Percentiles rank a stretch among this genome's conserved stretches.
Conservation (phyloP, 2,329 filamentous ascomycete species). For the Pseudovirgaria hyperparasitica region DNA sequence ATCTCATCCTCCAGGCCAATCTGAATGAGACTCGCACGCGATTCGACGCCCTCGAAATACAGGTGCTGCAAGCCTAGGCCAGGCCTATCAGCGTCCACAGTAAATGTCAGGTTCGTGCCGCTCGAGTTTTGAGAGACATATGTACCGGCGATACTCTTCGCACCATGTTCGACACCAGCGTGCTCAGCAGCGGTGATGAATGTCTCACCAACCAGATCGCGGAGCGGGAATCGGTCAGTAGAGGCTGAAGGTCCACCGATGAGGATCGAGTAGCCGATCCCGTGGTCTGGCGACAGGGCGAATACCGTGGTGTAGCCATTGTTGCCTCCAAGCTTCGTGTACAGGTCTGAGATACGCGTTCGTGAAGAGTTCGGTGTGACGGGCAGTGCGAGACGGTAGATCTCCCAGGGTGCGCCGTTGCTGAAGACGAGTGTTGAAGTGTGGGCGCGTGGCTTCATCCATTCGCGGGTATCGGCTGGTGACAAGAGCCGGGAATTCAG, state of each 20-base stretch:
- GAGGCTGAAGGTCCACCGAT: conserved; percentile 7
- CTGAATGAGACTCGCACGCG: conserved; percentile 1
- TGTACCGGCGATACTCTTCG: conserved; percentile 1
- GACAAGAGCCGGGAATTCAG: conserved; percentile 6
- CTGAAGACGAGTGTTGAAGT: conserved; percentile 4
- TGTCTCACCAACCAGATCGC: conserved; percentile 5
- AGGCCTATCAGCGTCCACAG: conserved; percentile 1
- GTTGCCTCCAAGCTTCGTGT: conserved; percentile 9
- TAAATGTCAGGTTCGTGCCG: conserved; percentile 1
- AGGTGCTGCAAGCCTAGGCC: conserved; percentile 1
- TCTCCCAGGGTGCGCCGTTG: conserved; percentile 11
- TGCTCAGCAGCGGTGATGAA: conserved; percentile 4
- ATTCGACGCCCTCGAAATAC: conserved; percentile 2
- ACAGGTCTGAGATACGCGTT: conserved; percentile 7
- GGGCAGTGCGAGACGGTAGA: conserved; percentile 5
- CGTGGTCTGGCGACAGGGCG: conserved; percentile 8
- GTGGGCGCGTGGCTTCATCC: conserved; percentile 9
- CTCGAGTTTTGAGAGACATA: conserved; percentile 1
- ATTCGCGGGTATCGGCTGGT: conserved; percentile 4
- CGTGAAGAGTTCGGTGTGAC: conserved; percentile 6
- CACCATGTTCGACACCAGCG: conserved; percentile 4
- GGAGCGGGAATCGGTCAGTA: conserved; percentile 6
- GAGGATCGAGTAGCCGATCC: conserved; percentile 9
- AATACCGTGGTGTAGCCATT: conserved; percentile 8
- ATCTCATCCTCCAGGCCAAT: no score